phyloP scores from a whole-genome alignment of 345 rosid species.

The Chamaenerion angustifolium region DNA sequence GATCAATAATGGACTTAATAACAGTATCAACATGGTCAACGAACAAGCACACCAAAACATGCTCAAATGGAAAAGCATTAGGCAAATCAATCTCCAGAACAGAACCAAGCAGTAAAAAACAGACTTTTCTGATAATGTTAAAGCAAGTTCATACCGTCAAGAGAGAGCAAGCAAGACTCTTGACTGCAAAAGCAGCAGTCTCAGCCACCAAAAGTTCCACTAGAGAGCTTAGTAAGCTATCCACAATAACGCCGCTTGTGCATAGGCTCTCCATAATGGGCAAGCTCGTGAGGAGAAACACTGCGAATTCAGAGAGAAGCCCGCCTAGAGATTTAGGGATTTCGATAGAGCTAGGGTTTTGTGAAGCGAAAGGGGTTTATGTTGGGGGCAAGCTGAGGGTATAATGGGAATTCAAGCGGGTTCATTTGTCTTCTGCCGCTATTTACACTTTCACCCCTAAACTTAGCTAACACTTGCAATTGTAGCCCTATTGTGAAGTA shows the following conservation, averaged over 20 bases:
- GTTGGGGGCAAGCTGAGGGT: constrained; percentile 18
- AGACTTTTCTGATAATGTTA: background rate
- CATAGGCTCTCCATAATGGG: constrained; percentile 12
- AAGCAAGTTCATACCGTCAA: constrained; percentile 18
- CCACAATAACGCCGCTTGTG: constrained; percentile 11
- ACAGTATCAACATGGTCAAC: too few relatives aligned
- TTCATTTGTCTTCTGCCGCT: too few relatives aligned
- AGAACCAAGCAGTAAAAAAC: background rate
- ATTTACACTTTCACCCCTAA: too few relatives aligned
- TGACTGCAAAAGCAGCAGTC: constrained; percentile 22
- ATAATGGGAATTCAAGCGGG: too few relatives aligned
- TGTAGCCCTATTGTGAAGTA: background rate
- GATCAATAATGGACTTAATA: too few relatives aligned
- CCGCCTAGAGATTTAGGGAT: constrained; percentile 1
- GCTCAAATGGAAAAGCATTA: too few relatives aligned
- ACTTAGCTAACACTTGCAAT: background rate
- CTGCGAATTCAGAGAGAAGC: background rate
- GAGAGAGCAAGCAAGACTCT: constrained; percentile 18
- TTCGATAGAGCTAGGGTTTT: constrained; percentile 13
- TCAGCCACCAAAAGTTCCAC: constrained; percentile 21
- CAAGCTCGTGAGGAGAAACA: background rate
- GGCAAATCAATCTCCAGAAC: background rate
- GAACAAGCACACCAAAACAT: too few relatives aligned
- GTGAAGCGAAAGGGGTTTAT: constrained; percentile 11
- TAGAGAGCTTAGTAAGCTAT: constrained; percentile 11